These are phyloP conservation scores for Clonostachys rosea DNA, from an alignment of 2,329 filamentous ascomycete genomes.

Conservation along the genomic window DNA sequence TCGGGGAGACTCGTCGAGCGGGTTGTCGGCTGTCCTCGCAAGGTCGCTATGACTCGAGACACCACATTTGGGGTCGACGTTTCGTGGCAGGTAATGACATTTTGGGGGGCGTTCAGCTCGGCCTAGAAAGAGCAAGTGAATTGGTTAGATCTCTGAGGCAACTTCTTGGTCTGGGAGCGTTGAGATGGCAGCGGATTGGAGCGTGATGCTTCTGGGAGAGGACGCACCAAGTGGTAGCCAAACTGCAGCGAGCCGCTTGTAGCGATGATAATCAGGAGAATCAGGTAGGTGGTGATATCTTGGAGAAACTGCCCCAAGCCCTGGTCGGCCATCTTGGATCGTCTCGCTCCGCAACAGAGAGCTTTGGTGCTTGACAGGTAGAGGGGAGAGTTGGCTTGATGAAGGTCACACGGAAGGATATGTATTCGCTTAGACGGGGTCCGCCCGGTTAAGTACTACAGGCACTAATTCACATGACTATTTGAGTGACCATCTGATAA, in stretches of 20 bases:
- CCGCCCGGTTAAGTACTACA: too few species aligned
- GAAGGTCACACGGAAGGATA: too few species aligned
- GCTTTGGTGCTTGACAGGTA: too few species aligned
- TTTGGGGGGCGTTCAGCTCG: slow-evolving; percentile 91
- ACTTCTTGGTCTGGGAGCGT: neutral
- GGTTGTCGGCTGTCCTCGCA: neutral
- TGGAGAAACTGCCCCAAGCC: slow-evolving; percentile 12
- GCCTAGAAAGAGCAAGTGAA: slow-evolving; percentile 39
- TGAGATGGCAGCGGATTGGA: neutral
- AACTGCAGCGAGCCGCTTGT: slow-evolving; percentile 90
- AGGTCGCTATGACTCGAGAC: too few species aligned
- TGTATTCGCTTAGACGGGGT: too few species aligned
- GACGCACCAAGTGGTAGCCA: slow-evolving; percentile 79
- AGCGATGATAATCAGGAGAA: slow-evolving; percentile 70
- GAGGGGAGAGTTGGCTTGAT: too few species aligned
- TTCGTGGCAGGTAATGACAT: slow-evolving; percentile 83
- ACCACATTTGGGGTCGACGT: slow-evolving; percentile 21
- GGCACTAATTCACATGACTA: too few species aligned
- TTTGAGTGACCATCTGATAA: too few species aligned
- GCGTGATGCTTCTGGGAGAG: neutral
- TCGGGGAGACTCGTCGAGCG: slow-evolving; percentile 46
- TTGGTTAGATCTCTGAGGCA: slow-evolving; percentile 5
- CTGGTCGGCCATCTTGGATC: slow-evolving; percentile 19
- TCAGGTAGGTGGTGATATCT: slow-evolving; percentile 67
- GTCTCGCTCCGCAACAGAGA: neutral